phyloP scores from a whole-genome alignment of 1,139 yeast species.

The Eremothecium sinecaudum region DNA sequence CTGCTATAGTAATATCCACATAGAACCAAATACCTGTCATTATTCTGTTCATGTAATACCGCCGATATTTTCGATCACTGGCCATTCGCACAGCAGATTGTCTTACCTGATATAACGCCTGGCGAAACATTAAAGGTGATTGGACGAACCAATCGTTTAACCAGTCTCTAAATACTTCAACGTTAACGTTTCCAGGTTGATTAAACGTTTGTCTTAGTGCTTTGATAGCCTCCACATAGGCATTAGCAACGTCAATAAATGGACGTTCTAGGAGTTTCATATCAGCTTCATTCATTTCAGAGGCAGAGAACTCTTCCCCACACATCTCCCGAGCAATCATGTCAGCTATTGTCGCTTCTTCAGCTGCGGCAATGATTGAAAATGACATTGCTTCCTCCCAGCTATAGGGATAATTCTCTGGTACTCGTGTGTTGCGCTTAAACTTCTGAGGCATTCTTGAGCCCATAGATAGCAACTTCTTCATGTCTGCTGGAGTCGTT shows the following conservation, averaged over 20 bases:
- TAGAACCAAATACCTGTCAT: slow-evolving; percentile 2
- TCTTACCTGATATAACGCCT: background rate
- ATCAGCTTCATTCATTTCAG: background rate
- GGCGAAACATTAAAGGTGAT: slow-evolving; percentile 4
- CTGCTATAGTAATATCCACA: slow-evolving; percentile 2
- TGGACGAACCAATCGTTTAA: slow-evolving; percentile 3
- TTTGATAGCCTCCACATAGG: slow-evolving; percentile 1
- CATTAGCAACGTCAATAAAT: slow-evolving; percentile 1
- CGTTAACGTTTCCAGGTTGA: slow-evolving; percentile 4
- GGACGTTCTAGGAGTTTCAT: slow-evolving; percentile 1
- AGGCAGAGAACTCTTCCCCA: background rate
- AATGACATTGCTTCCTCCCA: slow-evolving; percentile 1
- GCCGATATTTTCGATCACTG: slow-evolving; percentile 1
- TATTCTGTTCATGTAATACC: slow-evolving; percentile 1
- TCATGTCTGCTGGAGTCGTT: slow-evolving; percentile 3
- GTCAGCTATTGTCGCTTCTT: slow-evolving; percentile 1
- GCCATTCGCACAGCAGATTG: slow-evolving; percentile 2
- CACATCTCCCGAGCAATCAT: slow-evolving; percentile 1
- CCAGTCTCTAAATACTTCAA: slow-evolving; percentile 1
- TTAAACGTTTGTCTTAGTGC: background rate
- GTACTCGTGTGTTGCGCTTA: background rate
- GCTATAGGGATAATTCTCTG: background rate
- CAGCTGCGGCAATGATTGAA: background rate
- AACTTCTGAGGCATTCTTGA: background rate
- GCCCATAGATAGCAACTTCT: background rate